Evolutionary conservation across 2,329 filamentous ascomycete species (phyloP), one percentile per base, ranked within the genome.

Genomic region (Lasiodiplodia citricola): DNA sequence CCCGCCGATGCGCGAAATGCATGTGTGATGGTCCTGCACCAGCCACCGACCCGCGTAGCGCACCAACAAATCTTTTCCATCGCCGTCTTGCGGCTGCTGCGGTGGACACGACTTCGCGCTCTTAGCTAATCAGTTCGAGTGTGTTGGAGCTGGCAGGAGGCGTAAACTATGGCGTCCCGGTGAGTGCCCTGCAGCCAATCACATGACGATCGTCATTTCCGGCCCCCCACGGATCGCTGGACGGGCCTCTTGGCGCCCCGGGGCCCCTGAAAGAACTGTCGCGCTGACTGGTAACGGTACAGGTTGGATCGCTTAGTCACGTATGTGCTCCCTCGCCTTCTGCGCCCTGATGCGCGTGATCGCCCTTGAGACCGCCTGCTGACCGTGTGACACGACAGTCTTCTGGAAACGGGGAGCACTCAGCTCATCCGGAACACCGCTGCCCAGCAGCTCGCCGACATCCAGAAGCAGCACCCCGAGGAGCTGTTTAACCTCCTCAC

Each of bases 361-460:
- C 47, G 60, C 44, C 60, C 28, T 28, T 62, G 58, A 62, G 58
- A 51, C 58, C 8, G 31, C 35, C 35, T 31, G 25, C 58, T 68
- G 25, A 68, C 67, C 44, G 51, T 47, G 50, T 66, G 68, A 65
- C 57, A 47, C 60, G 65, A 64, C 80, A 97, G 94, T 72, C 89
- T 99, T 79, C 90, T 99, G 75, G 96, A 99, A 86, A 98, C 96
- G 69, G 96, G 96, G 75, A 98, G 95, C 83, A 99, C 96, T 70
- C 91, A 92, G 78, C 86, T 99, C 73, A 98, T 99, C 78, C 91
- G 96, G 74, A 97, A 97, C 78, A 99, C 96, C 71, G 96, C 96
- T 71, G 96, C 97, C 71, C 94, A 96, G 77, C 96, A 99, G 82
- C 87, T 99, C 71, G 96, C 94, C 71, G 96, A 99, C 82, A 96